Conservation (phyloP, 1,284 basidiomycete genomes). For the Microbotryum violaceum region DNA sequence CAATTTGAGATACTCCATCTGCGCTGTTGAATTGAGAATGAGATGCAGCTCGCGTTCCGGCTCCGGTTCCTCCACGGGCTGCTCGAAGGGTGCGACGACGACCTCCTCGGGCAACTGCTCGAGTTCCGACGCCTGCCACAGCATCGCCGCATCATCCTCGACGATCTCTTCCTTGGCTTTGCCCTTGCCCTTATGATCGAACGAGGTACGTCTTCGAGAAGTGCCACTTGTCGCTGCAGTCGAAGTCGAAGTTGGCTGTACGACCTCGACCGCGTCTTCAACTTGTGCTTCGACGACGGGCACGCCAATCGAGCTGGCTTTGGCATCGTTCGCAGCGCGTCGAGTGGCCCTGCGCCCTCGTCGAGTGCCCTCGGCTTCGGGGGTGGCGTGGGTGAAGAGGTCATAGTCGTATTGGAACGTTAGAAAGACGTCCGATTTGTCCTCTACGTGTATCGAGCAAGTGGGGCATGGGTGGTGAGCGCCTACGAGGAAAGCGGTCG, state of each 20-base stretch:
- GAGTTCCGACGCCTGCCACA: no score
- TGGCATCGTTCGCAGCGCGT: slow-evolving; percentile 52
- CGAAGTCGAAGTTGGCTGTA: not conserved
- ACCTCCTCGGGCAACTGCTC: no score
- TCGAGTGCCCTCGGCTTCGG: not conserved
- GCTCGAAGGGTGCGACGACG: no score
- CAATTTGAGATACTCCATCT: no score
- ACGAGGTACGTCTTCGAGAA: not conserved
- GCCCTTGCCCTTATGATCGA: slow-evolving; percentile 26
- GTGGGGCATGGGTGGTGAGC: not conserved
- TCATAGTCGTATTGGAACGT: slow-evolving; percentile 54
- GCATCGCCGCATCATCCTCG: not conserved
- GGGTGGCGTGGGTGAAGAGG: slow-evolving; percentile 41
- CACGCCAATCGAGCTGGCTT: slow-evolving; percentile 42
- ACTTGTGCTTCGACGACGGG: not conserved
- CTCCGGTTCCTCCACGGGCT: no score
- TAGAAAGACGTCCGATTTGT: slow-evolving; percentile 63
- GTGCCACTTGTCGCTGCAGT: not conserved
- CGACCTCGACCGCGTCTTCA: not conserved
- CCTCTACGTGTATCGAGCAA: slow-evolving; percentile 37
- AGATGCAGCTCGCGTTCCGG: no score
- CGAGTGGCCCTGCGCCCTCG: slow-evolving; percentile 56
- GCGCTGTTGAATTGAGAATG: no score
- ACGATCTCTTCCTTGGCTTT: slow-evolving; percentile 3
- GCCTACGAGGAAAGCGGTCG: not conserved